A percentile compares a stretch with the other conserved stretches of the same genome.
These are phyloP conservation scores for Asclepias syriaca DNA, from an alignment of 257 asterid species.

Conservation along the genomic window DNA sequence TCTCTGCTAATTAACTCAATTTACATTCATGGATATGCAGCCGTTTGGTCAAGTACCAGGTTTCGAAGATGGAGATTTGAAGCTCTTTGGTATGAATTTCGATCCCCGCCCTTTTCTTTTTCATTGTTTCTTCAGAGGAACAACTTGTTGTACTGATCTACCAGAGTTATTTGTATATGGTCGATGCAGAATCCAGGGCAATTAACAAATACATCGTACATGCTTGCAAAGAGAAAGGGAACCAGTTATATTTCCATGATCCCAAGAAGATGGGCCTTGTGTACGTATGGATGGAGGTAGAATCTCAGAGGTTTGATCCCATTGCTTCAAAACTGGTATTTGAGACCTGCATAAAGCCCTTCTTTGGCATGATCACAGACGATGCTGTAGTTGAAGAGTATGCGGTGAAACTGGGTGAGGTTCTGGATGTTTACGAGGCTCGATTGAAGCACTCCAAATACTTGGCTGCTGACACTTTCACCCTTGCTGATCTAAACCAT, in stretches of 20 bases:
- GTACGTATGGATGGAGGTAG: conserved; percentile 57
- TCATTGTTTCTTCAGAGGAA: background rate
- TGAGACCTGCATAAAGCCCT: conserved; percentile 44
- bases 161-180: background rate
- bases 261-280: conserved; percentile 36
- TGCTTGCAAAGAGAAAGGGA: conserved; percentile 42
- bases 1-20: background rate
- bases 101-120: background rate
- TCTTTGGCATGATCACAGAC: conserved; percentile 35
- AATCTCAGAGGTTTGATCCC: conserved; percentile 47
- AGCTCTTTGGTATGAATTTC: conserved; percentile 34
- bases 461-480: conserved; percentile 53
- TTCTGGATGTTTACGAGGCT: conserved; percentile 58
- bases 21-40: conserved; percentile 17
- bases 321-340: conserved; percentile 30
- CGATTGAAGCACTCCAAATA: conserved; percentile 43
- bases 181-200: conserved; percentile 70
- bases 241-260: conserved; percentile 29
- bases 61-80: conserved; percentile 43
- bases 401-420: conserved; percentile 33
- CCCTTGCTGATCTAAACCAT: conserved; percentile 62
- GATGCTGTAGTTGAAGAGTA: conserved; percentile 31
- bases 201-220: conserved; percentile 40
- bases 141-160: background rate
- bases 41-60: conserved; percentile 51